Percentiles rank a stretch among this genome's conserved stretches.
These are phyloP conservation scores for Aspergillus taichungensis DNA, from an alignment of 495 filamentous ascomycete genomes.

Conservation along the genomic window DNA sequence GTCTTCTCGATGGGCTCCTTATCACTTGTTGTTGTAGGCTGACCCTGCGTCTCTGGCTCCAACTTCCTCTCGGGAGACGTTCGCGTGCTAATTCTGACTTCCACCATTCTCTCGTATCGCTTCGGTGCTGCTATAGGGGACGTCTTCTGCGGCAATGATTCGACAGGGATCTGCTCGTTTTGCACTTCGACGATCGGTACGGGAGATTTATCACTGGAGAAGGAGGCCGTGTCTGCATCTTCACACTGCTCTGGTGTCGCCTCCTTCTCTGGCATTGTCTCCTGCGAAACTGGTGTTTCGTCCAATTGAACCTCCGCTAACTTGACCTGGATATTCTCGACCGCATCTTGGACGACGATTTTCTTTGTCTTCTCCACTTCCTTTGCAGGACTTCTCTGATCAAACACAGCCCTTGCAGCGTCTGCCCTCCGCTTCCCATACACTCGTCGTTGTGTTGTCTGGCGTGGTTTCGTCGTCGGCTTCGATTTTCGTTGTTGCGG, in stretches of 20 bases:
- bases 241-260: neutral
- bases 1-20: neutral
- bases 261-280: neutral
- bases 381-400: slow-evolving; percentile 28
- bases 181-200: neutral
- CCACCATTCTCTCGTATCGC: slow-evolving; percentile 22
- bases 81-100: slow-evolving; percentile 21
- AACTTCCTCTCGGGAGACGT: neutral
- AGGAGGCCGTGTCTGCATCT: neutral
- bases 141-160: slow-evolving; percentile 1
- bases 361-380: slow-evolving; percentile 1
- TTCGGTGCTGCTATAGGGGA: neutral
- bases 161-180: neutral
- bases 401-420: slow-evolving; percentile 34
- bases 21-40: neutral
- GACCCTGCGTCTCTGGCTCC: neutral
- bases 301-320: slow-evolving; percentile 27
- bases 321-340: slow-evolving; percentile 25
- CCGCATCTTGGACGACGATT: slow-evolving; percentile 6
- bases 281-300: slow-evolving; percentile 5
- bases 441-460: slow-evolving; percentile 24
- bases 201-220: neutral
- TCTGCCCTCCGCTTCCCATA: slow-evolving; percentile 36
- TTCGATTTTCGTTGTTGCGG: slow-evolving; percentile 6
- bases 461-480: slow-evolving; percentile 13